phyloP scores from a whole-genome alignment of 176 grass and related monocot genomes.

The Cenchrus fungigraminus region DNA sequence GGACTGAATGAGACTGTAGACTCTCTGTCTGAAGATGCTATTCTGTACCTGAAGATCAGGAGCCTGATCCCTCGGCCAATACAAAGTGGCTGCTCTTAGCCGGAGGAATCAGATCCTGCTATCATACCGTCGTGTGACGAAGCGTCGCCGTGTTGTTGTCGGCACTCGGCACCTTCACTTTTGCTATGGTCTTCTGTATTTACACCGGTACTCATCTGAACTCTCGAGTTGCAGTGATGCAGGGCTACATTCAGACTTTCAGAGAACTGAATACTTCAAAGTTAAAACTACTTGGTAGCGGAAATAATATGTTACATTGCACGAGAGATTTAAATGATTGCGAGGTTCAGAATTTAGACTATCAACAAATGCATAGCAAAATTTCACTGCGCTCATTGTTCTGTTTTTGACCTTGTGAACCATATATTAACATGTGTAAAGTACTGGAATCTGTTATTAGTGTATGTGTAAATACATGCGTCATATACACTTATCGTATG shows the following conservation, averaged over 20 bases:
- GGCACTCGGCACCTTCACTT: slow-evolving; percentile 15
- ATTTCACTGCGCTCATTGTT: not conserved
- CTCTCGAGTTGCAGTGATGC: not conserved
- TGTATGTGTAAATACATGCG: not conserved
- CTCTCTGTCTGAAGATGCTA: slow-evolving; percentile 46
- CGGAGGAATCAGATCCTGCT: slow-evolving; percentile 30
- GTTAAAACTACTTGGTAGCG: not conserved
- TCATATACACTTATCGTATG: not conserved
- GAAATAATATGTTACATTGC: not conserved
- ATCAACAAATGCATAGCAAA: not conserved
- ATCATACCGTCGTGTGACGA: slow-evolving; percentile 25
- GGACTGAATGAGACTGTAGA: slow-evolving; percentile 17
- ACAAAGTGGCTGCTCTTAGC: slow-evolving; percentile 20
- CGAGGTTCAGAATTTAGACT: slow-evolving; percentile 21
- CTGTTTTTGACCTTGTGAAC: not conserved
- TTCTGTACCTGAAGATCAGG: slow-evolving; percentile 27
- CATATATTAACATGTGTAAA: not conserved
- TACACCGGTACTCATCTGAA: not conserved
- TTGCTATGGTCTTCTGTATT: slow-evolving; percentile 1
- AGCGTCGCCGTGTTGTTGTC: slow-evolving; percentile 25
- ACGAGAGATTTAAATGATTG: not conserved
- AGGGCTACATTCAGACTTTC: slow-evolving; percentile 17
- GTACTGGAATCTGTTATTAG: not conserved
- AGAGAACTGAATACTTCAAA: not conserved
- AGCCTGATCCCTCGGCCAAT: slow-evolving; percentile 19